Evolutionary conservation across 2,329 filamentous ascomycete genomes (phyloP).

Genomic region (Penicillium hesseltinei): DNA sequence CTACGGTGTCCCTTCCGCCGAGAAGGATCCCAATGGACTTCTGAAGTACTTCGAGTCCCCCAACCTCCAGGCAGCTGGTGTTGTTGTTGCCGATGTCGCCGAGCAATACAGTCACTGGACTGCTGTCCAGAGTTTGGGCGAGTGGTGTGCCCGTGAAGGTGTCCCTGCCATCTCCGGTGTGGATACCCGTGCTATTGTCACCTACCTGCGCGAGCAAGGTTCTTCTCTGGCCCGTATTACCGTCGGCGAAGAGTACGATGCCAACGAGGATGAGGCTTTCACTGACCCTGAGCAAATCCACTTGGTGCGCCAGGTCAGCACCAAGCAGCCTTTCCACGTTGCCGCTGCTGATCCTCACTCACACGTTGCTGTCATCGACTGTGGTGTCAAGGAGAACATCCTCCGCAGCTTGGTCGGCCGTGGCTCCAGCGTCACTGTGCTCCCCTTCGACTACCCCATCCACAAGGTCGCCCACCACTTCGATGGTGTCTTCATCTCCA

Average conservation of each 20-base stretch:
- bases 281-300: constrained; percentile 96
- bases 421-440: constrained; percentile 87
- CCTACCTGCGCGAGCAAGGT: constrained; percentile 90
- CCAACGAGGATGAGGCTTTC: constrained; percentile 95
- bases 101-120: constrained; percentile 98
- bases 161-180: constrained; percentile 95
- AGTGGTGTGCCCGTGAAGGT: constrained; percentile 96
- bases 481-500: constrained; percentile 98
- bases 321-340: constrained; percentile 96
- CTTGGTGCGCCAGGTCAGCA: constrained; percentile 92
- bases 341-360: constrained; percentile 77
- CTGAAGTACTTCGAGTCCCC: constrained; percentile 98
- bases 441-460: constrained; percentile 96
- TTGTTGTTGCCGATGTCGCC: constrained; percentile 93
- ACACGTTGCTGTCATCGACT: constrained; percentile 94
- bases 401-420: constrained; percentile 89
- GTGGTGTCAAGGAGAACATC: constrained; percentile 99
- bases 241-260: constrained; percentile 96
- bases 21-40: constrained; percentile 82
- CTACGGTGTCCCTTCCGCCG: constrained; percentile 88
- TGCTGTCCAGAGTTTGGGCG: constrained; percentile 84
- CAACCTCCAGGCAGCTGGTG: constrained; percentile 92
- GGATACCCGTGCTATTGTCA: constrained; percentile 95
- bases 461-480: constrained; percentile 98
- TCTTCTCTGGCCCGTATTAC: constrained; percentile 93